Percentiles rank a stretch among this genome's conserved stretches.
Evolutionary conservation across 2,329 filamentous ascomycete species (phyloP).

Genomic region (Botryosphaeria dothidea): DNA sequence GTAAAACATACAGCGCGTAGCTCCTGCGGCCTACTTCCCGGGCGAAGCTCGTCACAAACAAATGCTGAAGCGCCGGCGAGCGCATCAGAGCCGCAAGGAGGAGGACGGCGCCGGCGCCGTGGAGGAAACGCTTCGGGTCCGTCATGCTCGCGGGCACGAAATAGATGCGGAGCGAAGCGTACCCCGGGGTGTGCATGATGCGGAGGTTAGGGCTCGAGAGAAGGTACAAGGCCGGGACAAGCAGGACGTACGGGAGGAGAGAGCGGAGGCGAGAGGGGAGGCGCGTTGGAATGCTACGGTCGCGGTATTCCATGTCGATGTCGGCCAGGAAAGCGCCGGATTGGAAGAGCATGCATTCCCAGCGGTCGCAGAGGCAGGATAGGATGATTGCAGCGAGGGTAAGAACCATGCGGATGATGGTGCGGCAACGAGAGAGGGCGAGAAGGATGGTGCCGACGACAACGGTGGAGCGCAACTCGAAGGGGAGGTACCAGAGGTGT

Average conservation of each 20-base stretch:
- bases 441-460: conserved; percentile 45
- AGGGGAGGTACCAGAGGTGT: conserved; percentile 50
- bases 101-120: conserved; percentile 6
- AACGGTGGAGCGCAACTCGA: conserved; percentile 48
- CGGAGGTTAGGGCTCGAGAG: conserved; percentile 11
- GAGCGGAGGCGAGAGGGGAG: neutral
- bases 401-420: conserved; percentile 45
- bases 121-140: conserved; percentile 14
- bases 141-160: neutral
- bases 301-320: neutral
- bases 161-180: neutral
- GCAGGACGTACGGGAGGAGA: neutral
- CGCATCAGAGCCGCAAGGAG: neutral
- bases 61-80: neutral
- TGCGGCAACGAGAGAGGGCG: conserved; percentile 20
- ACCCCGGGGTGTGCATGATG: neutral
- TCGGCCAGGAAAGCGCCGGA: conserved; percentile 9
- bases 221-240: conserved; percentile 8
- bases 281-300: no score
- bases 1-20: neutral
- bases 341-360: conserved; percentile 14
- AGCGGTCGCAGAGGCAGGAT: conserved; percentile 26
- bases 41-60: neutral
- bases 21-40: neutral
- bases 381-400: conserved; percentile 61